These are phyloP conservation scores for Sordaria brevicollis DNA, from an alignment of 495 filamentous ascomycete species.

Conservation along the genomic window DNA sequence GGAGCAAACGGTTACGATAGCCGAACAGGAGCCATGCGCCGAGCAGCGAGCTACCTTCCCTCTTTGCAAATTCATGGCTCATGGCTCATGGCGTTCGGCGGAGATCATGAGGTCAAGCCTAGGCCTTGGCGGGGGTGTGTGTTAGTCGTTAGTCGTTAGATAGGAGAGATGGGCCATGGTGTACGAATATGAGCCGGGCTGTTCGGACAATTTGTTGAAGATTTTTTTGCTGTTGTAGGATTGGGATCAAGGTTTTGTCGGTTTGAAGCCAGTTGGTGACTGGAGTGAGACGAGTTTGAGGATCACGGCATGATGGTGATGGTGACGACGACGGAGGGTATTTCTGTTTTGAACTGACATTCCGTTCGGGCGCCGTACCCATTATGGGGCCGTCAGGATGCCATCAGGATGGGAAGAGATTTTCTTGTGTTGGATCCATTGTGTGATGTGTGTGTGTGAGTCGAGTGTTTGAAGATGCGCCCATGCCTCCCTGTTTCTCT, in stretches of 20 bases:
- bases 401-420: background rate
- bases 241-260: background rate
- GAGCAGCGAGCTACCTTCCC: background rate
- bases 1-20: background rate
- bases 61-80: background rate
- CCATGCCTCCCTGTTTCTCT: background rate
- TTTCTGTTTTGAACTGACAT: background rate
- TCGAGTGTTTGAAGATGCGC: background rate
- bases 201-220: background rate
- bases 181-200: background rate
- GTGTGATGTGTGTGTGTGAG: too few species aligned
- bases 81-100: background rate
- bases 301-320: too few species aligned
- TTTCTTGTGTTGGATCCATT: background rate
- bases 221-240: background rate
- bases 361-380: background rate
- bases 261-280: background rate
- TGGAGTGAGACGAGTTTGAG: background rate
- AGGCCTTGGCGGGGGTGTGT: background rate
- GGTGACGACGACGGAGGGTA: background rate
- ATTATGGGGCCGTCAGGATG: background rate
- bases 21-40: background rate
- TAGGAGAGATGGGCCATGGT: too few species aligned
- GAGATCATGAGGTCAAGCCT: background rate
- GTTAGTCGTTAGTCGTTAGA: too few species aligned